Conservation (phyloP, 2,329 filamentous ascomycete species). For the Immersiporthe knoxdaviesiana region DNA sequence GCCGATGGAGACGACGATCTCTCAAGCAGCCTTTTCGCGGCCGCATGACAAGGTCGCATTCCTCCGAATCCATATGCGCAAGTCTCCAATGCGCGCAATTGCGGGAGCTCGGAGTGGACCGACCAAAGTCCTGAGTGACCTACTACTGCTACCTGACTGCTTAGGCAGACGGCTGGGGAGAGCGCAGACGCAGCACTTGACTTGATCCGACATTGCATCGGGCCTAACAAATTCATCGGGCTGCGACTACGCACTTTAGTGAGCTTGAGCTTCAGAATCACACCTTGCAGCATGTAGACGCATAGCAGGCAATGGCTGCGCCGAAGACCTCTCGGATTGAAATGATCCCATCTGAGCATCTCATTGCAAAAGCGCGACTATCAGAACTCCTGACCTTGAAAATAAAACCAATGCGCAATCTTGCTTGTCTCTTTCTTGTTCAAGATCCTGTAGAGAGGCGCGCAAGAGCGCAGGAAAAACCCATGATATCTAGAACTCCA, state of each 20-base stretch:
- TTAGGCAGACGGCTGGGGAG: not conserved
- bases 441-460: constrained; percentile 8
- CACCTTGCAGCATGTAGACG: not conserved
- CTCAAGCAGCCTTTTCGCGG: not conserved
- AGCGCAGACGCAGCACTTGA: not conserved
- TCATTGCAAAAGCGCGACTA: no score
- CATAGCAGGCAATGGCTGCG: not conserved
- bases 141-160: not conserved
- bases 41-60: not conserved
- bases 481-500: constrained; percentile 26
- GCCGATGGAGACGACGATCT: not conserved
- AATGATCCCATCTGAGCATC: not conserved
- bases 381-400: not conserved
- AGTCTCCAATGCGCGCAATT: not conserved
- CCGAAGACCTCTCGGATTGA: not conserved
- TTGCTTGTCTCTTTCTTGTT: constrained; percentile 14
- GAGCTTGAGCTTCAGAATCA: not conserved
- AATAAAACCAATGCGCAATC: not conserved
- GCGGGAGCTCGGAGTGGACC: not conserved
- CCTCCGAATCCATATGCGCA: not conserved
- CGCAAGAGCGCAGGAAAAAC: constrained; percentile 21
- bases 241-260: not conserved
- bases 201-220: not conserved
- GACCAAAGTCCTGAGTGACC: not conserved
- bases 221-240: not conserved